Conservation (phyloP, 139 green algal genomes). For the Nannochloris sp. region DNA sequence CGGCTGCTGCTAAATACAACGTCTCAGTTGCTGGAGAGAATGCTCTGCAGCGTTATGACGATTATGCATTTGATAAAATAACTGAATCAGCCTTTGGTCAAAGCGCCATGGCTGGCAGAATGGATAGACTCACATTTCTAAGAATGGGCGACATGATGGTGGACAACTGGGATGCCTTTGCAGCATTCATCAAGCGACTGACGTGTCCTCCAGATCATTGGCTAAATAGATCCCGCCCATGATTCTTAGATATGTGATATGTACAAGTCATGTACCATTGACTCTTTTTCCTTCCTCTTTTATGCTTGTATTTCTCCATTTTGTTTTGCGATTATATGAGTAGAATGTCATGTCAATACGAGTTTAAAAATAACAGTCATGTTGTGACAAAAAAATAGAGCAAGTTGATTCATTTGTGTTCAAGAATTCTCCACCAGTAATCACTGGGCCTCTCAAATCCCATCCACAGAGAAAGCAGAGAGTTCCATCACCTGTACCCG, state of each 20-base stretch:
- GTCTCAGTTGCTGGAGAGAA: conserved; percentile 90
- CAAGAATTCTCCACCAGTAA: too few species aligned
- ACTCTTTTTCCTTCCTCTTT: too few species aligned
- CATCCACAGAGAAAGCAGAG: too few species aligned
- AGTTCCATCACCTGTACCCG: too few species aligned
- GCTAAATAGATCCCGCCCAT: background rate
- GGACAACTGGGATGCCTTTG: conserved; percentile 51
- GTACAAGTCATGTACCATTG: too few species aligned
- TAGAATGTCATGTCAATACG: too few species aligned
- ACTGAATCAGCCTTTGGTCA: conserved; percentile 78
- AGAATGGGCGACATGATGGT: conserved; percentile 76
- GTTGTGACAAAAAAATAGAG: too few species aligned
- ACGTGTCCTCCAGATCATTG: conserved; percentile 20
- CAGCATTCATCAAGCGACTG: conserved; percentile 34
- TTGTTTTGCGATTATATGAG: too few species aligned
- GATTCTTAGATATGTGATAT: background rate
- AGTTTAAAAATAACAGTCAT: too few species aligned
- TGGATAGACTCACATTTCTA: conserved; percentile 90
- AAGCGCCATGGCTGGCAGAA: conserved; percentile 55
- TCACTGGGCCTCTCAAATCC: too few species aligned
- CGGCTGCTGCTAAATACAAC: conserved; percentile 47
- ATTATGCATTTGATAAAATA: conserved; percentile 85
- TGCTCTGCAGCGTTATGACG: conserved; percentile 92
- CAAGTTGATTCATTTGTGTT: too few species aligned
- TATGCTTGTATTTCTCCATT: too few species aligned